Base-by-base conservation (phyloP, 2,329 filamentous ascomycete genomes). In the Xylaria sp. region DNA sequence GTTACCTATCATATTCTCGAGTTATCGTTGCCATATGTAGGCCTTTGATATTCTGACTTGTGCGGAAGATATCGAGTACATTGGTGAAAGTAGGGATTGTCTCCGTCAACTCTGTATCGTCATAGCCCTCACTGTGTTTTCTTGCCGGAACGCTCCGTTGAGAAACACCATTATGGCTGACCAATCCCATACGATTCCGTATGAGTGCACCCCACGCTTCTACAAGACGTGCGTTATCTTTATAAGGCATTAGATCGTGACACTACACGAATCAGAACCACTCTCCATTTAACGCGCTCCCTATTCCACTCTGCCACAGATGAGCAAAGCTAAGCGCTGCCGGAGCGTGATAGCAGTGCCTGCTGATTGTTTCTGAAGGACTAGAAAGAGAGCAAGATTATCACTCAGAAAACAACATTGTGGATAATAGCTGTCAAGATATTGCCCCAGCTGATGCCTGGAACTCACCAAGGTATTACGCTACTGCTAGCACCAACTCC, bases 401-500 rank as follows among this genome's bases (percentile, higher is more conserved):
- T n/a, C 33, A 13, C 31, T 10, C 20, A 39, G 8, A 18, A 5
- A 12, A 13, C 18, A 20, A 20, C 31, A 3, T 36, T 20, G 7
- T 20, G 6, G 7, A 18, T 20, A 20, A 9, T 10, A 48, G 3
- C 3, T 46, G 15, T 46, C 15, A 15, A 15, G 4, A 23, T 52
- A 18, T 31, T 28, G 49, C 1, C 15, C n/a, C 43, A 20, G 18
- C 18, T 20, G 18, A 43, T 15, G 13, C 41, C 18, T 43, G 18
- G 5, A 43, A 18, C 8, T 9, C 15, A 28, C 2, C 28, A 28
- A 28, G 28, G 28, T 28, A 28, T 12, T 43, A 23, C 33, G 33
- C 52, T 52, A 52, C 49, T 31, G 49, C 25, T 56, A 43, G 20
- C 15, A 43, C 55, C 36, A 43, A 8, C 36, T 57, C 36, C 55